Percentiles rank a stretch among this genome's conserved stretches.
Conservation (phyloP, 2,329 filamentous ascomycete genomes). For the Colletotrichum shisoi region DNA sequence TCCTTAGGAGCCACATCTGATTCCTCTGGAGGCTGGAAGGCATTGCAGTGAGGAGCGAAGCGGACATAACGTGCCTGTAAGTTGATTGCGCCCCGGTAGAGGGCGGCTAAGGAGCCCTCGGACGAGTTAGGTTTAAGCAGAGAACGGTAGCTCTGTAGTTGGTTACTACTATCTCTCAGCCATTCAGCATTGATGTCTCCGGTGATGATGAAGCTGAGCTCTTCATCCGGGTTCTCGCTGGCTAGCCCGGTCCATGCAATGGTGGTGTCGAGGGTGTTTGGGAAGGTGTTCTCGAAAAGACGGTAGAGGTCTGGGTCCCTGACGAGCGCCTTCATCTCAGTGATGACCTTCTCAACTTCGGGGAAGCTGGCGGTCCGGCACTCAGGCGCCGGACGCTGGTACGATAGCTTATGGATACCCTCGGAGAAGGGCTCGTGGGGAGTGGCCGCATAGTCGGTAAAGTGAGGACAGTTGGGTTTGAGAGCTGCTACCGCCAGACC, state of each 20-base stretch:
- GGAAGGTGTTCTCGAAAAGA: slow-evolving; percentile 76
- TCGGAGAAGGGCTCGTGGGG: slow-evolving; percentile 74
- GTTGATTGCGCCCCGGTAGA: slow-evolving; percentile 79
- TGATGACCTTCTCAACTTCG: slow-evolving; percentile 78
- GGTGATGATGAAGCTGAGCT: slow-evolving; percentile 75
- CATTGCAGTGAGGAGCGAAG: slow-evolving; percentile 84
- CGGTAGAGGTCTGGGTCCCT: slow-evolving; percentile 78
- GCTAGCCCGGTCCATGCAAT: slow-evolving; percentile 72
- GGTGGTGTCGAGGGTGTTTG: slow-evolving; percentile 78
- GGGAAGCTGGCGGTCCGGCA: slow-evolving; percentile 85
- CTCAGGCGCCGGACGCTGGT: slow-evolving; percentile 75
- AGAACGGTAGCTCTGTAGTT: slow-evolving; percentile 76
- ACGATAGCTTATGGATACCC: slow-evolving; percentile 80
- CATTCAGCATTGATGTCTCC: slow-evolving; percentile 94
- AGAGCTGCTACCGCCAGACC: slow-evolving; percentile 40
- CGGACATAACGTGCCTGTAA: slow-evolving; percentile 76
- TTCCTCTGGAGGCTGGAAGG: slow-evolving; percentile 86
- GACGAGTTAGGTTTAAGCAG: slow-evolving; percentile 63
- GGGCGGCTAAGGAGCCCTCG: slow-evolving; percentile 67
- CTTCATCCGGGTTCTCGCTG: slow-evolving; percentile 65
- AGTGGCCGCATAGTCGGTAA: slow-evolving; percentile 47
- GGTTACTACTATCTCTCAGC: slow-evolving; percentile 86
- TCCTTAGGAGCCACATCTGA: slow-evolving; percentile 67
- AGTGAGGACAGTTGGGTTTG: slow-evolving; percentile 48
- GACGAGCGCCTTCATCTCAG: slow-evolving; percentile 72